Conservation (phyloP, 805 yeast species). For the Monosporozyma siamensis region DNA sequence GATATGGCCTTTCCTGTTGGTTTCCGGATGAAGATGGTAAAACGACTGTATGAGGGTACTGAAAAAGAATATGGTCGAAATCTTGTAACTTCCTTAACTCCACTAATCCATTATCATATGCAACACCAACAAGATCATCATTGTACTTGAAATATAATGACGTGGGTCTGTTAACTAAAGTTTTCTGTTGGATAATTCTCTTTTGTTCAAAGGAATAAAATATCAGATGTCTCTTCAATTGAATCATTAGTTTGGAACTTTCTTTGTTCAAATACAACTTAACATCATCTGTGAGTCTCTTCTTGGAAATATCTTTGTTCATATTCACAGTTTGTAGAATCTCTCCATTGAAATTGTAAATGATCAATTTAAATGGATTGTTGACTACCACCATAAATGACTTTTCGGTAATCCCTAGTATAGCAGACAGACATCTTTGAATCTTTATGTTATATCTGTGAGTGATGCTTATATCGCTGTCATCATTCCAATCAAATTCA, state of each 20-base stretch:
- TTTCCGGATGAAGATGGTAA: neutral
- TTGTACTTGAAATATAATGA: slow-evolving; percentile 10
- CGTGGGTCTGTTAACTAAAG: slow-evolving; percentile 7
- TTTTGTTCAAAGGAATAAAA: slow-evolving; percentile 28
- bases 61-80: slow-evolving; percentile 10
- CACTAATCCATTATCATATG: slow-evolving; percentile 17
- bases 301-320: slow-evolving; percentile 8
- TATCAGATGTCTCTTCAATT: slow-evolving; percentile 13
- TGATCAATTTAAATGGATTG: slow-evolving; percentile 17
- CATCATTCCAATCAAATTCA: slow-evolving; percentile 9
- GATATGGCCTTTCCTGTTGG: neutral
- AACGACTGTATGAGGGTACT: slow-evolving; percentile 12
- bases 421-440: slow-evolving; percentile 7
- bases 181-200: slow-evolving; percentile 15
- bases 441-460: slow-evolving; percentile 9
- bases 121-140: slow-evolving; percentile 10
- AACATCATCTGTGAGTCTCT: slow-evolving; percentile 4
- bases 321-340: slow-evolving; percentile 19
- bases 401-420: slow-evolving; percentile 28
- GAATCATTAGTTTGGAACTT: slow-evolving; percentile 25
- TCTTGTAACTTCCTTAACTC: slow-evolving; percentile 20
- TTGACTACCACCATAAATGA: slow-evolving; percentile 20
- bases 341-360: slow-evolving; percentile 25
- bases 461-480: slow-evolving; percentile 1
- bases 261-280: slow-evolving; percentile 21